Base-by-base conservation (phyloP, 805 yeast species). In the Schizosaccharomyces octosporus region DNA sequence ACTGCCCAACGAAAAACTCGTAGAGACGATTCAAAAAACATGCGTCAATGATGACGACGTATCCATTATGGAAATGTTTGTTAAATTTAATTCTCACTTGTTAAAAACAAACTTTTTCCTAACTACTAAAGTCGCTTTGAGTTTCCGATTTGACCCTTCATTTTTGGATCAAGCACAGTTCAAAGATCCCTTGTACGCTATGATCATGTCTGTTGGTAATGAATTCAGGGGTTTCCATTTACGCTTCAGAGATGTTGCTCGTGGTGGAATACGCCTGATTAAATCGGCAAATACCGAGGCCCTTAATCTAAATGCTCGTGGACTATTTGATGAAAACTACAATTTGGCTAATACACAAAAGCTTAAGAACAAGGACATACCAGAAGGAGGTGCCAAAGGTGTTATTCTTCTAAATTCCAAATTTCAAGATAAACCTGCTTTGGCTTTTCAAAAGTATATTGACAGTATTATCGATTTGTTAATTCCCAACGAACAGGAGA, bases 331-430 rank as follows among this genome's bases (percentile, higher is more conserved):
- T 72, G 98, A 90, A 73, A 90, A 93, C 74, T 90, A 93, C 74
- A 89, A 89, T 71, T 79, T 90, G 72, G 97, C 98, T 51, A 81
- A 83, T 62, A 90, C 98, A 55, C 98, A 90, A 74, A 98, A 93
- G 75, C 80, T 90, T 66, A 90, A 90, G 74, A 93, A 90, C 75
- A 90, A 90, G 76, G 98, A 90, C 75, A 93, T 90, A 63, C 97
- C 98, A 59, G 98, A 90, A 77, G 97, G 98, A 70, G 98, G 98
- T 45, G 87, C 97, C 51, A 90, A 90, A 72, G 98, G 98, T 75
- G 98, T 93, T 59, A 85, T 93, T 62, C 78, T 90, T 68, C 77
- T 90, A 66, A 73, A 79, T 65, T 66, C 66, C 63, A 89, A 84
- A 68, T 83, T 85, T 55, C 95, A 85, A 72, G 85, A 80, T 51